Conservation (phyloP, 768 basidiomycete genomes). For the Neoboletus subvelutipes region DNA sequence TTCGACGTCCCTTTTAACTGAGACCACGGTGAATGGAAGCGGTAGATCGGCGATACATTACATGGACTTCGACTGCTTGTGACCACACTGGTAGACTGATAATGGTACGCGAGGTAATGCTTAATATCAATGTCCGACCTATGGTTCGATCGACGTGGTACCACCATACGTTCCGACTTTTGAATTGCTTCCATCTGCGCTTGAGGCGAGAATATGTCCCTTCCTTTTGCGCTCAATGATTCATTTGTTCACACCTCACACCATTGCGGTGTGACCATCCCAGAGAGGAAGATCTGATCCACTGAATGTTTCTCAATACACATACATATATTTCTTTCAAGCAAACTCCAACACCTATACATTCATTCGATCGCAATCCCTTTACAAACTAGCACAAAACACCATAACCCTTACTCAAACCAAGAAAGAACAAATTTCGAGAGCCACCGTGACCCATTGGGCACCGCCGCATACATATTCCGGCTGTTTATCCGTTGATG, state of each 20-base stretch:
- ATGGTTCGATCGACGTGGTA: background rate
- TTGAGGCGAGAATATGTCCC: background rate
- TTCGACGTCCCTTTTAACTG: background rate
- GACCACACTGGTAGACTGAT: background rate
- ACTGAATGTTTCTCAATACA: background rate
- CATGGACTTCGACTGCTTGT: background rate
- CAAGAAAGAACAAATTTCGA: too few species aligned
- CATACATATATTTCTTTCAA: background rate
- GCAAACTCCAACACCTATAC: background rate
- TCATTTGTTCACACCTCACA: too few species aligned
- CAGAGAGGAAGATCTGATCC: background rate
- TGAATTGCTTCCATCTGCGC: too few species aligned
- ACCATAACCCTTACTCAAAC: background rate
- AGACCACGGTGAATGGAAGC: background rate
- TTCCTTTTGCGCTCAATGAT: too few species aligned
- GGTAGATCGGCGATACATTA: background rate
- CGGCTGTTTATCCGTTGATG: background rate
- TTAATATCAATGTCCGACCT: background rate
- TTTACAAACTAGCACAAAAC: background rate
- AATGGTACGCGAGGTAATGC: background rate
- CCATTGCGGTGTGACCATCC: background rate
- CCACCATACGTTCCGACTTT: background rate
- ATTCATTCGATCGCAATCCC: background rate
- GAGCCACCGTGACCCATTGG: too few species aligned
- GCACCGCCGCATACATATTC: too few species aligned